Evolutionary conservation across 2,329 filamentous ascomycete species (phyloP), one percentile per base, ranked within the genome.

Genomic region (Scedosporium minutisporum): DNA sequence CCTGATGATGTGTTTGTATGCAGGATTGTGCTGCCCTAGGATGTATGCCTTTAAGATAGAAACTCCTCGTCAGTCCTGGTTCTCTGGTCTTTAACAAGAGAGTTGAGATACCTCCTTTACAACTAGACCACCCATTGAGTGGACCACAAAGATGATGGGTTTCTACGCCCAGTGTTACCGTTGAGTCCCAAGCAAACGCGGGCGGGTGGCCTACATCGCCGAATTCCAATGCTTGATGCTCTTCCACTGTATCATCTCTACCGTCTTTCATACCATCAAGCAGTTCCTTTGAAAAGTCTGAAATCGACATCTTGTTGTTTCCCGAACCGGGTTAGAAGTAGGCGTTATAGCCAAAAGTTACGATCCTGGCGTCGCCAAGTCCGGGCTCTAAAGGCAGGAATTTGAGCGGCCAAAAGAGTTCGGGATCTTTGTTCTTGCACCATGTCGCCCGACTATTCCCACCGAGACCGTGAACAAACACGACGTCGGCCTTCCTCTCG

Each of bases 391-490:
- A 61, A 0, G 76, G 73, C 0, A 78, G 69, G 73, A 74, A 79
- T 33, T 68, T 61, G 63, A 72, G 65, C 0, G 77, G 77, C 77
- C 77, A 79, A 64, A 75, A 79, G 10, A 69, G 64, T 0, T 63
- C 60, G 0, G 66, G 68, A 57, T 74, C 67, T 1, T 66, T 58
- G 0, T 69, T 66, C 62, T 75, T 73, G 6, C 70, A 69, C 77
- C 78, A 80, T 63, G 77, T 78, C 63, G 74, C 73, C 1, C 69
- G 69, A 3, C 76, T 76, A n/a, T 69, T 69, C 0, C 76, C 76
- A 2, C 74, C 70, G 1, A 79, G 68, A 1, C 76, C 75, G 64
- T 78, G 77, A 3, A 79, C 71, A 62, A 78, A 79, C 18, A 77
- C 67, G 2, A 78, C 67, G 53, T 78, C 75, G 2, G 9, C 21